Evolutionary conservation across 805 yeast genomes (phyloP).

Genomic region (Huiozyma naganishii): DNA sequence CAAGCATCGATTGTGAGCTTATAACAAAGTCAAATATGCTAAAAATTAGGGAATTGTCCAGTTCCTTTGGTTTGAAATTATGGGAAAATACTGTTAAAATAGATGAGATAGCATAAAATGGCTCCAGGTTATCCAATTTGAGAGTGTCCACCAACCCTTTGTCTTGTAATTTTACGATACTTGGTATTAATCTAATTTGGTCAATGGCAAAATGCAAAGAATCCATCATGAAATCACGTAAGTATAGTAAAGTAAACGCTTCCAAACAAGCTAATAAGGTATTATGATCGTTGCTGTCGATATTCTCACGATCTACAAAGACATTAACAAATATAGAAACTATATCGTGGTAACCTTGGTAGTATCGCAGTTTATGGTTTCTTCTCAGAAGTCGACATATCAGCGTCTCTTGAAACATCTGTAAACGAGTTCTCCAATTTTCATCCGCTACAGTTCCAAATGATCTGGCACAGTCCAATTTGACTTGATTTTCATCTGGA

Average conservation of each 20-base stretch:
- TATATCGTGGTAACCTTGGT: constrained; percentile 90
- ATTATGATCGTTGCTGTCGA: constrained; percentile 9
- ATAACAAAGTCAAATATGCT: constrained; percentile 62
- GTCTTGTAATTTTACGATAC: constrained; percentile 43
- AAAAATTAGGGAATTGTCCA: constrained; percentile 30
- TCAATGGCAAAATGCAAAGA: constrained; percentile 54
- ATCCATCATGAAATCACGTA: constrained; percentile 80
- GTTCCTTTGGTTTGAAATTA: constrained; percentile 34
- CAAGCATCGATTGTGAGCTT: constrained; percentile 42
- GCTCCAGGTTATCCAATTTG: constrained; percentile 35
- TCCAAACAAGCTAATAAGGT: constrained; percentile 39
- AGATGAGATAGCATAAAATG: constrained; percentile 65
- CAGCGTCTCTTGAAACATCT: constrained; percentile 26
- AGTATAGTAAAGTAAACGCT: constrained; percentile 43
- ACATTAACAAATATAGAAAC: constrained; percentile 56
- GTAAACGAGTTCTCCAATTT: constrained; percentile 16
- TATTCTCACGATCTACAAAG: constrained; percentile 20
- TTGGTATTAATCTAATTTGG: constrained; percentile 58
- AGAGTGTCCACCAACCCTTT: constrained; percentile 28
- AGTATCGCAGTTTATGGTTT: constrained; percentile 58
- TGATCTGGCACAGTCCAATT: constrained; percentile 67
- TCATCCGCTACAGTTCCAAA: constrained; percentile 31
- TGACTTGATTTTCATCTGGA: constrained; percentile 68
- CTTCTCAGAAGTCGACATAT: constrained; percentile 45
- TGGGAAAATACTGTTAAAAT: constrained; percentile 73